A percentile compares a stretch with the other conserved stretches of the same genome.
Evolutionary conservation across 306 rosid genomes (phyloP).

Genomic region (Sicyos baderoa): DNA sequence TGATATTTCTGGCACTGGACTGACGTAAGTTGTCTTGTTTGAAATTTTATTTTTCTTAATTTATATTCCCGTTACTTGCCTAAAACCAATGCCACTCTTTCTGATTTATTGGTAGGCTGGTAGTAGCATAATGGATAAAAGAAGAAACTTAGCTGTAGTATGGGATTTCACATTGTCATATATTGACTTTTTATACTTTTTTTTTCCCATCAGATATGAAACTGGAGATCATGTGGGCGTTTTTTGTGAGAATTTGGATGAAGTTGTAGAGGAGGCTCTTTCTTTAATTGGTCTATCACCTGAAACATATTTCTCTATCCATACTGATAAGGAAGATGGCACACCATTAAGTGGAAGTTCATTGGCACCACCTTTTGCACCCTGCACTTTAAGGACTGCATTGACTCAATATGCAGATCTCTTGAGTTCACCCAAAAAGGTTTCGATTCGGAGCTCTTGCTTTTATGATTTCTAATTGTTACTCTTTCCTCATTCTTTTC

Average conservation of each 20-base stretch:
- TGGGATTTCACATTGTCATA: neutral
- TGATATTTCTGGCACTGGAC: constrained; percentile 72
- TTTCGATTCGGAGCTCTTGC: constrained; percentile 22
- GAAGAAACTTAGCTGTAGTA: neutral
- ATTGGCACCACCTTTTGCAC: constrained; percentile 83
- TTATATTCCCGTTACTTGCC: neutral
- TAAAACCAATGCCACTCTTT: neutral
- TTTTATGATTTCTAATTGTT: constrained; percentile 9
- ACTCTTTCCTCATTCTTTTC: neutral
- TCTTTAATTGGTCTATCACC: constrained; percentile 60
- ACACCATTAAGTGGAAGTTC: constrained; percentile 60
- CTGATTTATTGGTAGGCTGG: neutral
- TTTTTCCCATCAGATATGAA: constrained; percentile 61
- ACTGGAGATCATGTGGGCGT: constrained; percentile 99
- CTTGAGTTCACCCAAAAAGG: constrained; percentile 85
- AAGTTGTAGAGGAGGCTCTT: constrained; percentile 78
- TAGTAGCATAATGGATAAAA: neutral
- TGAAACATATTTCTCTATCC: constrained; percentile 63
- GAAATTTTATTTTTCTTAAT: neutral
- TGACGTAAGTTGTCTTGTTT: constrained; percentile 46
- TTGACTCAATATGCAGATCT: constrained; percentile 78
- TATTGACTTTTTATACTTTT: neutral
- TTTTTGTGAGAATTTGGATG: constrained; percentile 65
- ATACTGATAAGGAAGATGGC: constrained; percentile 75
- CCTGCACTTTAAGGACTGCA: constrained; percentile 62